Percentiles rank a stretch among this genome's conserved stretches.
Conservation (phyloP, 495 filamentous ascomycete species). For the Ascodesmis nigricans region DNA sequence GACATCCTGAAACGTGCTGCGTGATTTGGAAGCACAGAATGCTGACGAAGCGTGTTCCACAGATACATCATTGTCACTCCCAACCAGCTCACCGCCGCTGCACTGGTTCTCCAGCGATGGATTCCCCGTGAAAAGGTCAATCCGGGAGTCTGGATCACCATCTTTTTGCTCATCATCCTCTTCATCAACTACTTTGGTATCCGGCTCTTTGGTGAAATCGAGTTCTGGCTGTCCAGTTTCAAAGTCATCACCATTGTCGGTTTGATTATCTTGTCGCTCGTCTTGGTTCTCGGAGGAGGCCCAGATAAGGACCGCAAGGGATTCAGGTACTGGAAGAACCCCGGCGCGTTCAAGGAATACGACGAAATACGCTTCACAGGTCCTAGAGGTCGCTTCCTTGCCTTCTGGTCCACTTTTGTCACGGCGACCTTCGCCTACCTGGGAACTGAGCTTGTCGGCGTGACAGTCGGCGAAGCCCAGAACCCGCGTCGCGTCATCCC, state of each 20-base stretch:
- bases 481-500: slow-evolving; percentile 61
- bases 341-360: slow-evolving; percentile 34
- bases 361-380: background rate
- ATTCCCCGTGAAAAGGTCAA: slow-evolving; percentile 36
- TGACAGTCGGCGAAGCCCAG: slow-evolving; percentile 59
- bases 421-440: slow-evolving; percentile 66
- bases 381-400: slow-evolving; percentile 33
- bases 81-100: slow-evolving; percentile 55
- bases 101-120: slow-evolving; percentile 54
- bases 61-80: slow-evolving; percentile 59
- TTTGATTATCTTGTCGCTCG: slow-evolving; percentile 39
- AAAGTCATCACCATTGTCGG: slow-evolving; percentile 50
- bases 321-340: slow-evolving; percentile 58
- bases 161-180: slow-evolving; percentile 41
- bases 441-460: slow-evolving; percentile 65
- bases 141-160: slow-evolving; percentile 49
- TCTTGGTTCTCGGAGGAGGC: slow-evolving; percentile 55
- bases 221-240: slow-evolving; percentile 32
- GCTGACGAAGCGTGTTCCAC: slow-evolving; percentile 19
- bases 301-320: slow-evolving; percentile 48
- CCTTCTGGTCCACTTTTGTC: slow-evolving; percentile 57
- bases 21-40: background rate
- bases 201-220: slow-evolving; percentile 28
- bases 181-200: slow-evolving; percentile 37
- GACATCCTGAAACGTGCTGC: slow-evolving; percentile 3